Evolutionary conservation across 371 early-diverging fungal species (phyloP).

Genomic region (Mucor velutinosus): DNA sequence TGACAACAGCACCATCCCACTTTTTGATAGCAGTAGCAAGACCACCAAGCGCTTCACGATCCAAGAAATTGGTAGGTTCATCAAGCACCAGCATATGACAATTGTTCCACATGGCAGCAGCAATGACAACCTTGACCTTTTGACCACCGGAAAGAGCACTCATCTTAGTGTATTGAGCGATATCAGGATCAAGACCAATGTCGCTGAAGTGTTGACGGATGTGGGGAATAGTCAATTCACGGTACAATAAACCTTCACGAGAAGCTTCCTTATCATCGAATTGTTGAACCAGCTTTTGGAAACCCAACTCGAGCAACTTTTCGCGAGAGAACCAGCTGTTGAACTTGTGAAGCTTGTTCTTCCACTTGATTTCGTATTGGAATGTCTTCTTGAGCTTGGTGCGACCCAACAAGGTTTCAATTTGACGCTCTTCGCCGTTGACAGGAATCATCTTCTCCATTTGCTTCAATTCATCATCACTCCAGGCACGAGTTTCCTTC

Average conservation of each 20-base stretch:
- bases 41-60: constrained; percentile 86
- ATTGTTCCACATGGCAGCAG: constrained; percentile 81
- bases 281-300: constrained; percentile 74
- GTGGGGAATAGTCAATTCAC: constrained; percentile 65
- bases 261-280: constrained; percentile 83
- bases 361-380: constrained; percentile 86
- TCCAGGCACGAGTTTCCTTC: constrained; percentile 73
- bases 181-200: constrained; percentile 79
- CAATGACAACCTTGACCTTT: constrained; percentile 87
- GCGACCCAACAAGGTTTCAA: constrained; percentile 72
- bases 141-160: constrained; percentile 84
- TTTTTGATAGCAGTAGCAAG: constrained; percentile 79
- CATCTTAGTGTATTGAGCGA: constrained; percentile 75
- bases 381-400: constrained; percentile 81
- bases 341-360: constrained; percentile 63
- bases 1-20: constrained; percentile 85
- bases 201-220: constrained; percentile 70
- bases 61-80: constrained; percentile 90
- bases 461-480: constrained; percentile 66
- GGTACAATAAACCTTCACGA: constrained; percentile 73
- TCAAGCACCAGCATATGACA: constrained; percentile 84
- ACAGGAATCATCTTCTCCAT: constrained; percentile 64
- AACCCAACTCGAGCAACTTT: constrained; percentile 71
- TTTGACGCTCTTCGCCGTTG: constrained; percentile 61
- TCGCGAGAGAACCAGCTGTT: constrained; percentile 79